Evolutionary conservation across 768 basidiomycete species (phyloP).

Genomic region (Suillus ampliporus): DNA sequence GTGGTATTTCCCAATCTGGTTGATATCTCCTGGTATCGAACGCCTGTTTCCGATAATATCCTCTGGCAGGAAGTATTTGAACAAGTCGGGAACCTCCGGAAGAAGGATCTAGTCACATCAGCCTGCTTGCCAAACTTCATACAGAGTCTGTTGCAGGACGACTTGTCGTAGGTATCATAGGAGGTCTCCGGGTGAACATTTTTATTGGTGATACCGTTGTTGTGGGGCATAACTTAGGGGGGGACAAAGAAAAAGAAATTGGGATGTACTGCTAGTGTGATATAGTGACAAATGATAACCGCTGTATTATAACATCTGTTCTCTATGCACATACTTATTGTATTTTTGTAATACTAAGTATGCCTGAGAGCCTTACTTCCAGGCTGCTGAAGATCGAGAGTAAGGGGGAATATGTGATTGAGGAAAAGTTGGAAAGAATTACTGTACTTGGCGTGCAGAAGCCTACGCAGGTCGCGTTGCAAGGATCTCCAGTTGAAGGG

Average conservation of each 20-base stretch:
- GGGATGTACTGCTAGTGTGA: too few species aligned
- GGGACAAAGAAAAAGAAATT: too few species aligned
- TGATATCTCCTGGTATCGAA: neutral
- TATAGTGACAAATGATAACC: too few species aligned
- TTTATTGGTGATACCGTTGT: too few species aligned
- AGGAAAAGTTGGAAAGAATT: slow-evolving; percentile 53
- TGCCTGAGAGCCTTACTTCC: slow-evolving; percentile 55
- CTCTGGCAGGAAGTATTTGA: neutral
- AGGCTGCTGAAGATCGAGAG: slow-evolving; percentile 42
- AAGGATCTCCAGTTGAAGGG: slow-evolving; percentile 37
- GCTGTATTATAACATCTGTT: too few species aligned
- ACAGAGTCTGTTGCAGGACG: neutral
- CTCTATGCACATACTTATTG: too few species aligned
- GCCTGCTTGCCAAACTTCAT: neutral
- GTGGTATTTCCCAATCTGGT: neutral
- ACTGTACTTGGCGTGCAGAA: slow-evolving; percentile 64
- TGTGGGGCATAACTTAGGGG: too few species aligned
- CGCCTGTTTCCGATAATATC: neutral
- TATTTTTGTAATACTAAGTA: too few species aligned
- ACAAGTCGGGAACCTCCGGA: neutral
- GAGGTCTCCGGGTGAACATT: too few species aligned
- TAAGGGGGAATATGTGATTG: slow-evolving; percentile 40
- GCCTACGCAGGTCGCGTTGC: slow-evolving; percentile 47
- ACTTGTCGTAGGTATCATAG: too few species aligned
- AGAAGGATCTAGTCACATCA: neutral